A percentile compares a stretch with the other conserved stretches of the same genome.
Evolutionary conservation across 2,329 filamentous ascomycete genomes (phyloP).

Genomic region (Teratosphaeria pseudoeucalypti): DNA sequence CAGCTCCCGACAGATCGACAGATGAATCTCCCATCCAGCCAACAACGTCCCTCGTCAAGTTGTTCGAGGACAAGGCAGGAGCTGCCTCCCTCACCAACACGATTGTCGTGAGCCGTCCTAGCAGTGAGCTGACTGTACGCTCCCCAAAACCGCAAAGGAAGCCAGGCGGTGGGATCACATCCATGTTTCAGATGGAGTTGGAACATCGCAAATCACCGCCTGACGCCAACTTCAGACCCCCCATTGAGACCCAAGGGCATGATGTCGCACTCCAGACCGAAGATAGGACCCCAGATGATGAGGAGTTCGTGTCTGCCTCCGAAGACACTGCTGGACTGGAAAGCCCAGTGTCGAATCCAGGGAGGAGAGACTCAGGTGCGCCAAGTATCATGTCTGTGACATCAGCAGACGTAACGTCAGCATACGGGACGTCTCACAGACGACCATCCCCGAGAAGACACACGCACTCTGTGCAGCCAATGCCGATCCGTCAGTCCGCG

Average conservation of each 20-base stretch:
- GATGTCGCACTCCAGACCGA: conserved; percentile 1
- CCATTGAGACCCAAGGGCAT: conserved; percentile 1
- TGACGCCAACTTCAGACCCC: neutral
- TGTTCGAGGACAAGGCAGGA: conserved; percentile 50
- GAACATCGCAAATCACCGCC: conserved; percentile 6
- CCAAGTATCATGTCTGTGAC: neutral
- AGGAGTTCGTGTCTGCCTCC: conserved; percentile 13
- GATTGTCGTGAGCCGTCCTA: conserved; percentile 15
- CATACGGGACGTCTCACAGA: neutral
- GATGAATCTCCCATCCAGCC: conserved; percentile 31
- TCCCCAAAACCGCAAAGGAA: conserved; percentile 32
- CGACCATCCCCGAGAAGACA: neutral
- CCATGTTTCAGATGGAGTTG: conserved; percentile 22
- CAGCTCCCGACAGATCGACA: conserved; percentile 8
- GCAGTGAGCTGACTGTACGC: conserved; percentile 25
- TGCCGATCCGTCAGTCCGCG: neutral
- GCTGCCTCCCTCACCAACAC: conserved; percentile 3
- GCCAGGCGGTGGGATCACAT: conserved; percentile 18
- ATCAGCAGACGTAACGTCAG: neutral
- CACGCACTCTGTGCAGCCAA: neutral
- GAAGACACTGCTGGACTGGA: conserved; percentile 7
- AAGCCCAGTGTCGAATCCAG: neutral
- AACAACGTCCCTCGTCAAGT: conserved; percentile 54
- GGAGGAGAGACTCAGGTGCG: conserved; percentile 1
- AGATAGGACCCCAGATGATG: conserved; percentile 5